Conservation (phyloP, 129 eudicot genomes). For the Tanacetum coccineum region DNA sequence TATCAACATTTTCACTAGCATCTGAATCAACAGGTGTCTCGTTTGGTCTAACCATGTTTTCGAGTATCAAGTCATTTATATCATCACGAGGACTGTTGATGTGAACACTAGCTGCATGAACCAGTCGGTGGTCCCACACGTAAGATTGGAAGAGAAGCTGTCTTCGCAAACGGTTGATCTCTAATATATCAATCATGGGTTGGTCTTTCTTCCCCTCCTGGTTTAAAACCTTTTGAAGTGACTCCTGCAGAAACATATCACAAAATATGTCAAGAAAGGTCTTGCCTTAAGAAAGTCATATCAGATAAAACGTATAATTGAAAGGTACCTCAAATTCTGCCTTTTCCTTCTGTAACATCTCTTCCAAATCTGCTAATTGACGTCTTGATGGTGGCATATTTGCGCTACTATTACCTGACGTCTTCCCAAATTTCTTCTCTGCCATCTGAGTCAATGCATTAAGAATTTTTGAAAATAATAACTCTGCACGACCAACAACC, state of each 20-base stretch:
- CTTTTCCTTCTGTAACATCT: slow-evolving; percentile 68
- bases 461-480: slow-evolving; percentile 73
- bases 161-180: slow-evolving; percentile 73
- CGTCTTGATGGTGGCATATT: slow-evolving; percentile 47
- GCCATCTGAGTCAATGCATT: slow-evolving; percentile 59
- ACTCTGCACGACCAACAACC: slow-evolving; percentile 78
- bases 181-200: slow-evolving; percentile 64
- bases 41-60: slow-evolving; percentile 28
- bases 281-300: neutral
- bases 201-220: slow-evolving; percentile 36
- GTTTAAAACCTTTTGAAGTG: slow-evolving; percentile 48
- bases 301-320: neutral
- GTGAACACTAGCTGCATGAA: slow-evolving; percentile 56
- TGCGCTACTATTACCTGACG: slow-evolving; percentile 27
- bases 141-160: slow-evolving; percentile 79
- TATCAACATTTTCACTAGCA: slow-evolving; percentile 29
- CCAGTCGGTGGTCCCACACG: slow-evolving; percentile 87
- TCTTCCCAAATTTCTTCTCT: slow-evolving; percentile 49
- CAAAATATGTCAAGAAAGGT: neutral
- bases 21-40: slow-evolving; percentile 33
- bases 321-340: slow-evolving; percentile 75
- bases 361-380: slow-evolving; percentile 60
- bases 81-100: slow-evolving; percentile 36
- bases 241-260: slow-evolving; percentile 46
- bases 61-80: slow-evolving; percentile 18